Conservation (phyloP, 805 yeast species). For the Babjeviella inositovora region DNA sequence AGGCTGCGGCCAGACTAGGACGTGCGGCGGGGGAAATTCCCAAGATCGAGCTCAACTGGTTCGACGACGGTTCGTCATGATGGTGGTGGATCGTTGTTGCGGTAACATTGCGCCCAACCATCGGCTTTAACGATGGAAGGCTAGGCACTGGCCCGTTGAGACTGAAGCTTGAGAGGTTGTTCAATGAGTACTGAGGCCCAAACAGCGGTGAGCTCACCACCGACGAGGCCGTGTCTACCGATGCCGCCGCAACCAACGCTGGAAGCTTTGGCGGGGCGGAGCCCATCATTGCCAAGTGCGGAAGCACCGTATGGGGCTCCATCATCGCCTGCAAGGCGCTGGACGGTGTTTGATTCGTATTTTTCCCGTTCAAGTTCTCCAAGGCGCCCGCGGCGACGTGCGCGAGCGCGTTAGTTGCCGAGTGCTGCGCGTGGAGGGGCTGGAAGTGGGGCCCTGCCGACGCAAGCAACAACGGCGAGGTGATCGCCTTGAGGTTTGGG, state of each 20-base stretch:
- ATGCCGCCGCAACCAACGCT: conserved; percentile 4
- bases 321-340: too few relatives aligned
- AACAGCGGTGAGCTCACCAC: conserved; percentile 7
- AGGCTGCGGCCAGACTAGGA: too few relatives aligned
- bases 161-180: too few relatives aligned
- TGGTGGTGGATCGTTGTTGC: too few relatives aligned
- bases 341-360: too few relatives aligned
- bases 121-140: too few relatives aligned
- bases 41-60: too few relatives aligned
- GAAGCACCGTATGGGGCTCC: conserved; percentile 10
- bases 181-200: conserved; percentile 12
- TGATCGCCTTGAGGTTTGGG: conserved; percentile 42
- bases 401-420: conserved; percentile 3
- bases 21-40: too few relatives aligned
- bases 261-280: conserved; percentile 6
- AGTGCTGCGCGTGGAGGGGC: too few relatives aligned
- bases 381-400: conserved; percentile 20
- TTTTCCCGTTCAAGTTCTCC: conserved; percentile 19
- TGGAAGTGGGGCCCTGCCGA: conserved; percentile 12
- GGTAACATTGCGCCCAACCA: too few relatives aligned
- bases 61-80: too few relatives aligned
- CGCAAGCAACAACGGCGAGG: conserved; percentile 47
- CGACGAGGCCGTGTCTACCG: conserved; percentile 1
- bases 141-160: too few relatives aligned
- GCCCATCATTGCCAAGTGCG: conserved; percentile 8